These are phyloP conservation scores for Erythrophleum ivorense DNA, from an alignment of 331 rosid species.

Conservation along the genomic window DNA sequence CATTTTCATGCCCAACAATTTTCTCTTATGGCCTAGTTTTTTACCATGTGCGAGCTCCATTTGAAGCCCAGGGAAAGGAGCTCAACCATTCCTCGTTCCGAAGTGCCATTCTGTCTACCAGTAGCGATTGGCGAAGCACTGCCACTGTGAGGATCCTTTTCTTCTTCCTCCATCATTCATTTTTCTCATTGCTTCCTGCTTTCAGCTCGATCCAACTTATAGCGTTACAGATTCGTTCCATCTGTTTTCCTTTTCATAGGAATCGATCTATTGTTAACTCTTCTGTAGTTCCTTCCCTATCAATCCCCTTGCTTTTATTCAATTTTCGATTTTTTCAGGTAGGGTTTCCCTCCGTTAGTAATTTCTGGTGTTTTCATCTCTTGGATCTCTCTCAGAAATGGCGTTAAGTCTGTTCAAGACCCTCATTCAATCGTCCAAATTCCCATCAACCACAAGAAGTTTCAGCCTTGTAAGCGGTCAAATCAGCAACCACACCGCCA, in stretches of 20 bases:
- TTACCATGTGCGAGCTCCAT: not conserved
- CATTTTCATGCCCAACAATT: too few relatives aligned
- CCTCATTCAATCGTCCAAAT: slow-evolving; percentile 51
- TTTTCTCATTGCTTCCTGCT: not conserved
- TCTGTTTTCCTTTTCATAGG: not conserved
- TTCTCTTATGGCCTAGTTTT: too few relatives aligned
- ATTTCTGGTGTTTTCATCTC: not conserved
- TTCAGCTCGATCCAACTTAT: not conserved
- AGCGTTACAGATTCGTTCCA: not conserved
- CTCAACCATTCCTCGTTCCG: not conserved
- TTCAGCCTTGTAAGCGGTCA: slow-evolving; percentile 61
- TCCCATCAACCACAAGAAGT: slow-evolving; percentile 56
- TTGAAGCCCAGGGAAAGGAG: not conserved
- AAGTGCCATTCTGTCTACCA: not conserved
- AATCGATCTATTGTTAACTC: not conserved
- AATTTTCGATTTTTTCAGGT: not conserved
- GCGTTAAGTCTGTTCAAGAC: slow-evolving; percentile 74
- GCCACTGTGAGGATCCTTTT: not conserved
- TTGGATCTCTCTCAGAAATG: slow-evolving; percentile 49
- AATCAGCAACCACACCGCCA: slow-evolving; percentile 81
- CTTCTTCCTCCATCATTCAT: not conserved
- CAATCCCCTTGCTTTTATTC: not conserved
- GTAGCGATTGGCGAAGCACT: not conserved
- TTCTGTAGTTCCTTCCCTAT: not conserved
- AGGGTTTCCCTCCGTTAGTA: not conserved